Evolutionary conservation across 768 basidiomycete genomes (phyloP), one percentile per base, ranked within the genome.

Genomic region (Pleurotus cornucopiae): DNA sequence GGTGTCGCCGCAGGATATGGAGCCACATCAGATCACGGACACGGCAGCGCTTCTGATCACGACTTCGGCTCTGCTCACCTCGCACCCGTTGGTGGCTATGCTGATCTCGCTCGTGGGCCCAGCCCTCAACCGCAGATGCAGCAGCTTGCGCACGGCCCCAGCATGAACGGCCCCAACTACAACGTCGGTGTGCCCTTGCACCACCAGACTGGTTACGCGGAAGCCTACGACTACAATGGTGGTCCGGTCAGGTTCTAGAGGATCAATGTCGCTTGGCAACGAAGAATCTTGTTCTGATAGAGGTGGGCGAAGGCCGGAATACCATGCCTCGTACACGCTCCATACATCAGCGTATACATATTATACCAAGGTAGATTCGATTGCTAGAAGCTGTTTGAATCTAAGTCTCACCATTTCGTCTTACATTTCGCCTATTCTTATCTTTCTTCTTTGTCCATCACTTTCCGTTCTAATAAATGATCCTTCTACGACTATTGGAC

Each of bases 21-120:
- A 25, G 62, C 62, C 6, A 64, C 58, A 12, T 71, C 70, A 18
- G 71, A 72, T 51, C 61, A 67, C 55, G 69, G 70, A 18, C 66
- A 73, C 58, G 61, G 61, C 39, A 21, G 66, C 43, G 25, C 60
- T 41, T 86, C 84, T 40, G 81, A 89, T 14, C 89, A 91, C 64
- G 90, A 92, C 68, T 90, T 89, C 67, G 84, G 83, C 21, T 65
- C 83, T 21, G 59, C 76, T 13, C 65, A 72, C 49, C 75, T 85
- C 45, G 83, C 84, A 12, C 82, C 88, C 21, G 82, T 88, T 55
- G 89, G 88, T 56, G 89, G 88, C 18, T 93, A 93, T 63, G 91
- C 89, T 46, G 89, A 92, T 66, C 78, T 91, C 46, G 79, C 88
- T 55, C 87, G 90, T 58, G 90, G 88, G 37, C 76, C 88, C 54